These are phyloP conservation scores for Podaxis sp. DNA, from an alignment of 768 basidiomycete genomes.

Conservation along the genomic window DNA sequence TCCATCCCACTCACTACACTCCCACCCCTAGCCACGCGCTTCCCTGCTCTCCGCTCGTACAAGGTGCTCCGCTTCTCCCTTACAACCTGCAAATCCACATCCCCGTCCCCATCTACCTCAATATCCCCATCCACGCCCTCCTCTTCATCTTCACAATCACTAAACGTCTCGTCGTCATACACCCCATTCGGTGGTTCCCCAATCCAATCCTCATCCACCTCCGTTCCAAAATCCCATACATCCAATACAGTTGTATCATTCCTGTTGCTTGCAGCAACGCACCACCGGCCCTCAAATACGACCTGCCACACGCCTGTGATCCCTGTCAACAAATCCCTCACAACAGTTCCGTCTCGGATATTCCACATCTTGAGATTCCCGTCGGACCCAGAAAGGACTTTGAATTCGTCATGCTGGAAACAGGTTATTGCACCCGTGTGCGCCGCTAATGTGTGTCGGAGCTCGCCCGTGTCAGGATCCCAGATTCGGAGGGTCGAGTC, in stretches of 20 bases:
- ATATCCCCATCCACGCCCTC: slow-evolving; percentile 42
- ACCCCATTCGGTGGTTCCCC: slow-evolving; percentile 75
- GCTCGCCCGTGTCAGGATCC: slow-evolving; percentile 84
- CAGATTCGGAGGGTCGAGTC: slow-evolving; percentile 94
- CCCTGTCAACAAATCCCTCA: slow-evolving; percentile 86
- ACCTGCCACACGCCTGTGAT: slow-evolving; percentile 99
- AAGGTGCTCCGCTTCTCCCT: slow-evolving; percentile 11
- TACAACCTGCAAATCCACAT: slow-evolving; percentile 19
- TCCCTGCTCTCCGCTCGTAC: slow-evolving; percentile 21
- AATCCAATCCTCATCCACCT: slow-evolving; percentile 77
- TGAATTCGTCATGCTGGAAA: slow-evolving; percentile 98
- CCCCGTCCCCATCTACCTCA: background rate
- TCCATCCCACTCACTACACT: slow-evolving; percentile 15
- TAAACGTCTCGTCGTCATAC: slow-evolving; percentile 65
- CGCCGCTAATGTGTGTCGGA: slow-evolving; percentile 80
- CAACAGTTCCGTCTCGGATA: slow-evolving; percentile 79
- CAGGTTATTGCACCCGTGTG: slow-evolving; percentile 96
- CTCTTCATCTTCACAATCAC: slow-evolving; percentile 41
- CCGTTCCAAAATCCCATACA: slow-evolving; percentile 87
- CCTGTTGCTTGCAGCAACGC: slow-evolving; percentile 90
- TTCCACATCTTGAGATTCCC: slow-evolving; percentile 99
- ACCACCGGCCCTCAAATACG: slow-evolving; percentile 90
- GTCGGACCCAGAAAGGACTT: slow-evolving; percentile 92
- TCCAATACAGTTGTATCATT: slow-evolving; percentile 77
- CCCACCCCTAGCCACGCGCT: slow-evolving; percentile 14